Conservation (phyloP, 1,284 basidiomycete genomes). For the Afroboletus lepidellus region DNA sequence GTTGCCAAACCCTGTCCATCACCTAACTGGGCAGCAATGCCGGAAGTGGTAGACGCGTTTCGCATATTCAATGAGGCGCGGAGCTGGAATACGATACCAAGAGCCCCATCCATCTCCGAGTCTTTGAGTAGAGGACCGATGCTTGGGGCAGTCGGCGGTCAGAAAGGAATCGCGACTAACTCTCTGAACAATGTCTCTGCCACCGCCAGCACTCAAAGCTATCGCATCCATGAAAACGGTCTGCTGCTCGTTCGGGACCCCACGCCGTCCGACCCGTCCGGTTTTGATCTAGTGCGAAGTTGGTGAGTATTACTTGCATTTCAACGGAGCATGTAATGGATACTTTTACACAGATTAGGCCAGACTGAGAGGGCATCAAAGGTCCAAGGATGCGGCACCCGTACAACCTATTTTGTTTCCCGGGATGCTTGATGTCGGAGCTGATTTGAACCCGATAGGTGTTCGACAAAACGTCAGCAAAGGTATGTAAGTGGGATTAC, state of each 20-base stretch:
- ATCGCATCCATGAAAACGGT: slow-evolving; percentile 2
- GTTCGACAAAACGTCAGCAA: background rate
- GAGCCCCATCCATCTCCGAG: slow-evolving; percentile 7
- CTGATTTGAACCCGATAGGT: background rate
- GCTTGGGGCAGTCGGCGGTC: slow-evolving; percentile 5
- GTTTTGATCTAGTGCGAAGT: slow-evolving; percentile 20
- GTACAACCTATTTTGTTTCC: slow-evolving; percentile 8
- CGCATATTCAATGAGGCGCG: slow-evolving; percentile 15
- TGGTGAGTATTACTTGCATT: slow-evolving; percentile 5
- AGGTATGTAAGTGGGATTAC: slow-evolving; percentile 17
- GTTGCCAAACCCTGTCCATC: background rate
- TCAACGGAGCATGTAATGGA: background rate
- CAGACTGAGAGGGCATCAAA: background rate
- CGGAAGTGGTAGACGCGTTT: slow-evolving; percentile 20
- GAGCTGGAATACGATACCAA: slow-evolving; percentile 1
- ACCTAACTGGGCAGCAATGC: slow-evolving; percentile 22
- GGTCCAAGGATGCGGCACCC: background rate
- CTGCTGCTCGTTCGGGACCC: slow-evolving; percentile 19
- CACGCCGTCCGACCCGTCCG: slow-evolving; percentile 17
- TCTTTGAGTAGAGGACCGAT: slow-evolving; percentile 3
- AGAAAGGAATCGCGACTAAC: slow-evolving; percentile 19
- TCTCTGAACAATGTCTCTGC: slow-evolving; percentile 15
- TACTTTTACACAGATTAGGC: no score
- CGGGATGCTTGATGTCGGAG: background rate
- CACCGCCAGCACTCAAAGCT: slow-evolving; percentile 12